Percentiles rank a stretch among this genome's conserved stretches.
Evolutionary conservation across 352 stramenopile species (phyloP).

Genomic region (Phytopythium vexans): DNA sequence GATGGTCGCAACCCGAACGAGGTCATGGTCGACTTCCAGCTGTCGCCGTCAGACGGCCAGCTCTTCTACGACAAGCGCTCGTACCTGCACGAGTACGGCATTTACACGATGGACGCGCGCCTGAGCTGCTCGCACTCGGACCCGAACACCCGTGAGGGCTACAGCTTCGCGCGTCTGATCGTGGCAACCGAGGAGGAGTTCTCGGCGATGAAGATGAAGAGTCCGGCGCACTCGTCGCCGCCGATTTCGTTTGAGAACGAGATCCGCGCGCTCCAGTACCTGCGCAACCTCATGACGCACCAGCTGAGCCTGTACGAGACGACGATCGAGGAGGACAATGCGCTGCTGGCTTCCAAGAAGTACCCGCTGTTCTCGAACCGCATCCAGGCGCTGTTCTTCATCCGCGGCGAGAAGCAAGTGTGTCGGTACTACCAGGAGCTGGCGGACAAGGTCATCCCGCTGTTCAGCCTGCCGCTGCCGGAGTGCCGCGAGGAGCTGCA

Average conservation of each 20-base stretch:
- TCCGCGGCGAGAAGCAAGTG: slow-evolving; percentile 87
- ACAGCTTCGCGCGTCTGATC: slow-evolving; percentile 84
- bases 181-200: slow-evolving; percentile 85
- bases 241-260: slow-evolving; percentile 87
- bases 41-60: slow-evolving; percentile 54
- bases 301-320: slow-evolving; percentile 81
- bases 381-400: slow-evolving; percentile 87
- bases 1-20: slow-evolving; percentile 99
- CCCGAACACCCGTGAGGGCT: slow-evolving; percentile 80
- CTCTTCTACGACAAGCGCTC: slow-evolving; percentile 84
- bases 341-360: slow-evolving; percentile 72
- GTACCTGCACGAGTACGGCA: slow-evolving; percentile 83
- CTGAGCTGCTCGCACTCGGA: slow-evolving; percentile 84
- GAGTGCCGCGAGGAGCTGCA: slow-evolving; percentile 70
- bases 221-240: slow-evolving; percentile 67
- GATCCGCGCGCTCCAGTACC: slow-evolving; percentile 33
- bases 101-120: slow-evolving; percentile 85
- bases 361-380: slow-evolving; percentile 85
- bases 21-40: slow-evolving; percentile 87
- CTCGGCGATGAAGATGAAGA: slow-evolving; percentile 77
- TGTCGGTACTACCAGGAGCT: slow-evolving; percentile 80
- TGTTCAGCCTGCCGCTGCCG: slow-evolving; percentile 73
- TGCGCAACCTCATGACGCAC: slow-evolving; percentile 74
- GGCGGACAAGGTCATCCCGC: slow-evolving; percentile 76
- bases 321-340: slow-evolving; percentile 86